Percentiles rank a stretch among this genome's conserved stretches.
These are phyloP conservation scores for Heterococcus sp. DNA, from an alignment of 108 stramenopile genomes.

Conservation along the genomic window DNA sequence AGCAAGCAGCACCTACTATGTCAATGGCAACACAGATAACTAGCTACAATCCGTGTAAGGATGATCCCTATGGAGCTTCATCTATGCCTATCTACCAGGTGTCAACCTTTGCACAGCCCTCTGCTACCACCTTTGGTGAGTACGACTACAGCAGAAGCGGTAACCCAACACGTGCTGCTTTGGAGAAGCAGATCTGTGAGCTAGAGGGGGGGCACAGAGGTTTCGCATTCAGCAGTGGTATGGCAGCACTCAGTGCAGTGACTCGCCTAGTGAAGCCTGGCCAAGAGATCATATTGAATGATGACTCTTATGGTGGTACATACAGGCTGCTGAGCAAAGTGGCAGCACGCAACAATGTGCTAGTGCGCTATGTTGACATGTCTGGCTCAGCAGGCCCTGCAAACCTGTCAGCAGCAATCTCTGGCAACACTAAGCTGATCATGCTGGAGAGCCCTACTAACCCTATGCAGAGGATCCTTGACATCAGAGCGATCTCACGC, in stretches of 20 bases:
- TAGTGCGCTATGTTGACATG: constrained; percentile 43
- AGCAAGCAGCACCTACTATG: neutral
- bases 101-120: constrained; percentile 43
- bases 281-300: constrained; percentile 74
- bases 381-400: constrained; percentile 22
- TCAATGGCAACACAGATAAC: constrained; percentile 44
- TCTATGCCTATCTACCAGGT: constrained; percentile 54
- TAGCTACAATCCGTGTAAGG: constrained; percentile 45
- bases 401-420: constrained; percentile 22
- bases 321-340: constrained; percentile 46
- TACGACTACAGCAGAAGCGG: constrained; percentile 52
- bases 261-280: constrained; percentile 66
- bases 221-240: constrained; percentile 72
- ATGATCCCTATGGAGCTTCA: constrained; percentile 47
- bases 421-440: constrained; percentile 63
- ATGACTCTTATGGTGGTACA: constrained; percentile 87
- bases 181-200: constrained; percentile 45
- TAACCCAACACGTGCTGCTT: constrained; percentile 46
- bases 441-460: constrained; percentile 90
- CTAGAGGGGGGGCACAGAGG: constrained; percentile 57
- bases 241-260: constrained; percentile 79
- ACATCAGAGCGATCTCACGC: constrained; percentile 65
- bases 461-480: constrained; percentile 74
- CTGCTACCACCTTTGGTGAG: constrained; percentile 47
- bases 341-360: constrained; percentile 32